These are phyloP conservation scores for Chlorella sp. DNA, from an alignment of 139 green algal species.

Conservation along the genomic window DNA sequence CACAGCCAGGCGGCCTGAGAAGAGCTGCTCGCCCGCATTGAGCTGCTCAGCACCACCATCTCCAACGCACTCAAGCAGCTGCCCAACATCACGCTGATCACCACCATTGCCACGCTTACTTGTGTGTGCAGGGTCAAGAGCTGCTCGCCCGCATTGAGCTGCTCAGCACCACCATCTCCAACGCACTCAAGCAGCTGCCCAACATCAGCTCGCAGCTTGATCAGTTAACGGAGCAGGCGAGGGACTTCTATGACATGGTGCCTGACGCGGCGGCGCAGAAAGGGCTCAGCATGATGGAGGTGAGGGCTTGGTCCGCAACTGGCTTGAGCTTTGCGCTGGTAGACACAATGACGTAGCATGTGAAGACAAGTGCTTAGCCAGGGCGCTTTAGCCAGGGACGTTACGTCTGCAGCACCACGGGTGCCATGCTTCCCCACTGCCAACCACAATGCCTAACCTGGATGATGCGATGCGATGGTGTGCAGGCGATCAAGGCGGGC, in stretches of 20 bases:
- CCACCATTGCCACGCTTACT: too few relatives aligned
- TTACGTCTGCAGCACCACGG: too few relatives aligned
- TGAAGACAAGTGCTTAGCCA: too few relatives aligned
- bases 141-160: constrained; percentile 5
- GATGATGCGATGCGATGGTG: too few relatives aligned
- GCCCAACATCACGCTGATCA: constrained; percentile 12
- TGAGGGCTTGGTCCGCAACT: too few relatives aligned
- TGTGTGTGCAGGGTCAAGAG: constrained; percentile 6
- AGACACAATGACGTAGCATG: too few relatives aligned
- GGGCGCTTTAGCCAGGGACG: too few relatives aligned
- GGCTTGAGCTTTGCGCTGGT: too few relatives aligned
- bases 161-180: background rate
- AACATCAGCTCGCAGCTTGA: constrained; percentile 9
- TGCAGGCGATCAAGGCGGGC: constrained; percentile 6
- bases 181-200: constrained; percentile 4
- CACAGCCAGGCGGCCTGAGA: too few relatives aligned
- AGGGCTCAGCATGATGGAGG: constrained; percentile 19
- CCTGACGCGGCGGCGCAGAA: constrained; percentile 11
- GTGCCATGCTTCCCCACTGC: too few relatives aligned
- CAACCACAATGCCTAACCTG: too few relatives aligned
- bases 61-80: background rate
- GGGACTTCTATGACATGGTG: constrained; percentile 18
- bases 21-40: constrained; percentile 4
- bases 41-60: constrained; percentile 1
- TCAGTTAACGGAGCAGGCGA: constrained; percentile 2